Evolutionary conservation across 2,329 filamentous ascomycete species (phyloP).

Genomic region (Xylaria sp.): DNA sequence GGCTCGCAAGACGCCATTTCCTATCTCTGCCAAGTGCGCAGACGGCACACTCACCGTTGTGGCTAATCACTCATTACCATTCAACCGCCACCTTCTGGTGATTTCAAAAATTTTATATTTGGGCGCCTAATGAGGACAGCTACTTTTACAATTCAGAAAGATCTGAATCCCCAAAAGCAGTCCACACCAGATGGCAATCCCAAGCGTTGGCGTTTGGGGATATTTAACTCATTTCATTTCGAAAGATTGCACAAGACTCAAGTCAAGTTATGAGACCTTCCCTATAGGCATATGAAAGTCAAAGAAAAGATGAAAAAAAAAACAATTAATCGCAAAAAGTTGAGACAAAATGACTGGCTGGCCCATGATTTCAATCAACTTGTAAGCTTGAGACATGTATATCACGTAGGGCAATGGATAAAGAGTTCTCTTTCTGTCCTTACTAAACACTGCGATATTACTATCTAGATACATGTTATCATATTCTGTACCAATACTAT

Average conservation of each 20-base stretch:
- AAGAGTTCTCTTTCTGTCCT: slow-evolving; percentile 4
- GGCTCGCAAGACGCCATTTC: slow-evolving; percentile 31
- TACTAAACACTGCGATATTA: slow-evolving; percentile 1
- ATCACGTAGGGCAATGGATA: slow-evolving; percentile 11
- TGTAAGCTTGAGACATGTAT: slow-evolving; percentile 18
- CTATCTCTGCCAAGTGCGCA: not conserved
- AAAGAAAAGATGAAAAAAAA: not conserved
- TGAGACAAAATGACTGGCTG: slow-evolving; percentile 19
- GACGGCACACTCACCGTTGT: not conserved
- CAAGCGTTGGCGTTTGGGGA: slow-evolving; percentile 27
- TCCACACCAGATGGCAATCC: slow-evolving; percentile 10
- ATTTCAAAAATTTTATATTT: slow-evolving; percentile 8
- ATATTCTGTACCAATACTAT: not conserved
- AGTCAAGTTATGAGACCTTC: slow-evolving; percentile 18
- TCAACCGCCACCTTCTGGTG: not conserved
- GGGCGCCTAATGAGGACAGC: not conserved
- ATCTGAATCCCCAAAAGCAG: not conserved
- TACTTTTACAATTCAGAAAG: not conserved
- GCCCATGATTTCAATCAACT: slow-evolving; percentile 27
- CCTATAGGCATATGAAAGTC: slow-evolving; percentile 7
- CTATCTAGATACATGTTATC: not conserved
- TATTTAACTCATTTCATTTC: slow-evolving; percentile 8
- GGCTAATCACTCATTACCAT: slow-evolving; percentile 12
- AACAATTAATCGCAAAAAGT: not conserved
- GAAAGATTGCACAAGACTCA: slow-evolving; percentile 33